phyloP scores from a whole-genome alignment of 2,329 filamentous ascomycete genomes.

The Dryadomyces quercivorus region DNA sequence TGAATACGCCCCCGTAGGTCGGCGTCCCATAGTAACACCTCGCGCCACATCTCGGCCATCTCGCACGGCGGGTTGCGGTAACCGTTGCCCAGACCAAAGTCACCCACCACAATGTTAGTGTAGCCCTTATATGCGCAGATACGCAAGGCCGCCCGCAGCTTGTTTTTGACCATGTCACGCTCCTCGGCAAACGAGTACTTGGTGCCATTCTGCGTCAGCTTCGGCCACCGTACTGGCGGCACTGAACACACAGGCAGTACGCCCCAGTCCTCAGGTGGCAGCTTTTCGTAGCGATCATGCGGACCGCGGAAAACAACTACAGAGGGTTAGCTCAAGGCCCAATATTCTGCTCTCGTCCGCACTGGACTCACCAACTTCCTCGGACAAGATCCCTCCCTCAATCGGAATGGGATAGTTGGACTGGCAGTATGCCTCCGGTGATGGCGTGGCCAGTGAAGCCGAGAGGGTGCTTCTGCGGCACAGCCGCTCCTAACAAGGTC shows the following conservation, averaged over 20 bases:
- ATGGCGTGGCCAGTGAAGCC: constrained; percentile 52
- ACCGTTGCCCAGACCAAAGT: constrained; percentile 52
- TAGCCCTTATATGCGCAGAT: constrained; percentile 53
- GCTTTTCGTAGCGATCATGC: constrained; percentile 49
- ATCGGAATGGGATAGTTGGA: constrained; percentile 61
- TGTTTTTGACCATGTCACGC: constrained; percentile 58
- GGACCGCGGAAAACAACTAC: constrained; percentile 62
- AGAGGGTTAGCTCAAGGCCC: not conserved
- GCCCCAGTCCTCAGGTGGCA: constrained; percentile 38
- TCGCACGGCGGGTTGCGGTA: constrained; percentile 54
- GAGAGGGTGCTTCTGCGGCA: constrained; percentile 64
- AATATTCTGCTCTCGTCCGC: not conserved
- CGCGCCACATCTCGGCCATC: constrained; percentile 53
- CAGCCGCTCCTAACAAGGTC: constrained; percentile 45
- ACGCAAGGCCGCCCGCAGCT: constrained; percentile 57
- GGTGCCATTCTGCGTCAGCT: constrained; percentile 53
- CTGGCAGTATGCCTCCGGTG: constrained; percentile 28
- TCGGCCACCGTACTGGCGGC: constrained; percentile 59
- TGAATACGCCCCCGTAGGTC: constrained; percentile 50
- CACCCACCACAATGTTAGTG: constrained; percentile 46
- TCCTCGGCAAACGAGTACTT: constrained; percentile 63
- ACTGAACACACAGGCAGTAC: constrained; percentile 62
- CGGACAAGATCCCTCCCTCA: constrained; percentile 57
- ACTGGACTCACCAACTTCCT: constrained; percentile 41
- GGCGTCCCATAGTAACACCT: constrained; percentile 49